phyloP scores from a whole-genome alignment of 202 grass and related monocot species.

The Cymbopogon flexuosus region DNA sequence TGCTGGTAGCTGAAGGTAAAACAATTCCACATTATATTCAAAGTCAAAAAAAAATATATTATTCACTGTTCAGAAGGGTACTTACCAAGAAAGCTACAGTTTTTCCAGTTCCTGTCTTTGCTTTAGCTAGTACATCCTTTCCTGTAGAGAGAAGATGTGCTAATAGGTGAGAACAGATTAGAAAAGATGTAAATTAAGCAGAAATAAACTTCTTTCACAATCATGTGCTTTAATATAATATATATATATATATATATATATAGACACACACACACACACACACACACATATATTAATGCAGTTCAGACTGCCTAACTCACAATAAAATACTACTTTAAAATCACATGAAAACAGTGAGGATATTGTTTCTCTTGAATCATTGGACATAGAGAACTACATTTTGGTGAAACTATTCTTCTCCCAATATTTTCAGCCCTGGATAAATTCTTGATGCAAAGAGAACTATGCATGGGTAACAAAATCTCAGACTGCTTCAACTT shows the following conservation, averaged over 20 bases:
- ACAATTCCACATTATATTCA: slow-evolving; percentile 17
- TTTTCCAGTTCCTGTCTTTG: slow-evolving; percentile 94
- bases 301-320: background rate
- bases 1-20: slow-evolving; percentile 65
- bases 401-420: background rate
- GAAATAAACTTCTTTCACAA: slow-evolving; percentile 7
- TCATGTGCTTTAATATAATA: background rate
- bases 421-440: background rate
- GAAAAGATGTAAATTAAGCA: slow-evolving; percentile 24
- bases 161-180: background rate
- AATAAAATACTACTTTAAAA: slow-evolving; percentile 13
- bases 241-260: too few species aligned
- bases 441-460: background rate
- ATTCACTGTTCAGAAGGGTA: slow-evolving; percentile 27
- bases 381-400: background rate
- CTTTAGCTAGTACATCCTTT: slow-evolving; percentile 98
- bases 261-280: too few species aligned
- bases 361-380: slow-evolving; percentile 5
- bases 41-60: background rate
- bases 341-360: background rate
- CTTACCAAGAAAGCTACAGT: slow-evolving; percentile 89
- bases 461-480: background rate
- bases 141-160: slow-evolving; percentile 41
- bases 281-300: background rate
- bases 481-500: background rate